phyloP scores from a whole-genome alignment of 75 land plant genomes.

The Cunninghamia lanceolata region DNA sequence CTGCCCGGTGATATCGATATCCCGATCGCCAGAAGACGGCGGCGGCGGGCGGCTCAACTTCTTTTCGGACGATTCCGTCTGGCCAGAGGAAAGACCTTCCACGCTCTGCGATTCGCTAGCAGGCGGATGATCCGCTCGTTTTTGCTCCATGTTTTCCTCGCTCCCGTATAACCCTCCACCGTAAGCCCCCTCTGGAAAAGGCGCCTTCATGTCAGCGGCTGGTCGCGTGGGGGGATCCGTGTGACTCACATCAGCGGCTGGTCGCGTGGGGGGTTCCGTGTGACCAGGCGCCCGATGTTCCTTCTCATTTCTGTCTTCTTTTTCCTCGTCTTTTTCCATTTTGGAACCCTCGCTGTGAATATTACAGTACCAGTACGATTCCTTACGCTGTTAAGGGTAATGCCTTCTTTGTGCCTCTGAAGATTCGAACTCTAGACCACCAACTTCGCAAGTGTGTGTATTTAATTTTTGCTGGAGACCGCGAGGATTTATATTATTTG shows the following conservation, averaged over 20 bases:
- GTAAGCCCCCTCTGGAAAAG: constrained; percentile 38
- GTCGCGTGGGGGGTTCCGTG: background rate
- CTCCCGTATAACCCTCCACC: constrained; percentile 59
- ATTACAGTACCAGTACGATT: too few relatives aligned
- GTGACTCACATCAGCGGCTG: too few relatives aligned
- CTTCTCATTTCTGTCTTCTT: background rate
- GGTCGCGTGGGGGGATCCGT: constrained; percentile 6
- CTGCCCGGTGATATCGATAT: constrained; percentile 61
- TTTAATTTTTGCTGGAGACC: background rate
- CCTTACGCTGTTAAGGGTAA: too few relatives aligned
- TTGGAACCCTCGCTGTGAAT: background rate
- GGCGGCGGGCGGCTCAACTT: constrained; percentile 37
- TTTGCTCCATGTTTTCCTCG: constrained; percentile 13
- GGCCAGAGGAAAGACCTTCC: constrained; percentile 30
- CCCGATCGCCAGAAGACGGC: constrained; percentile 51
- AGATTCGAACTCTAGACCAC: background rate
- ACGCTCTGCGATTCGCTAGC: constrained; percentile 52
- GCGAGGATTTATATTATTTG: background rate
- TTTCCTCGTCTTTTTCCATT: background rate
- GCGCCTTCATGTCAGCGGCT: constrained; percentile 33
- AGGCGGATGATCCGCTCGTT: constrained; percentile 6
- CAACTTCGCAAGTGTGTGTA: background rate
- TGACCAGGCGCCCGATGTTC: background rate
- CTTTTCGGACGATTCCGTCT: background rate
- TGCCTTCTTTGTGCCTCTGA: background rate